phyloP scores from a whole-genome alignment of 345 rosid genomes.

The Citrus sp. region DNA sequence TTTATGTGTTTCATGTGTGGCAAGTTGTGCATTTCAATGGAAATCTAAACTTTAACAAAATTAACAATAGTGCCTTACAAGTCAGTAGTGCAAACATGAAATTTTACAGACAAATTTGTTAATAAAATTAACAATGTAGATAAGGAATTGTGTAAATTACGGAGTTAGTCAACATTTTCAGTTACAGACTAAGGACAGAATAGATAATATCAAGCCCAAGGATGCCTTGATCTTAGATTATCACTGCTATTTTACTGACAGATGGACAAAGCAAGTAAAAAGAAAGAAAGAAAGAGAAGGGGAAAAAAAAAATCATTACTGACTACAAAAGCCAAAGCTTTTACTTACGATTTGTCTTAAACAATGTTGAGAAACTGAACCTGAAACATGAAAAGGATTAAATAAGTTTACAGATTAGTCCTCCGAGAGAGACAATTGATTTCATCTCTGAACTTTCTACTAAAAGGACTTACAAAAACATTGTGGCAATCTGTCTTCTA shows the following conservation, averaged over 20 bases:
- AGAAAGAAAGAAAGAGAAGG: neutral
- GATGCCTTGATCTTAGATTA: neutral
- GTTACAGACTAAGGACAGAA: neutral
- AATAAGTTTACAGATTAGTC: slow-evolving; percentile 17
- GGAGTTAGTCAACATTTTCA: neutral
- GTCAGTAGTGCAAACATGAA: neutral
- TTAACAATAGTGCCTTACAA: neutral
- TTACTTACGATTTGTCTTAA: slow-evolving; percentile 73
- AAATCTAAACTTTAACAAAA: neutral
- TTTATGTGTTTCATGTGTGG: neutral
- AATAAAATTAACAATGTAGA: neutral
- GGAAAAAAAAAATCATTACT: neutral
- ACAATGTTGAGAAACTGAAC: slow-evolving; percentile 94
- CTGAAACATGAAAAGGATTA: slow-evolving; percentile 36
- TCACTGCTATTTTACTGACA: neutral
- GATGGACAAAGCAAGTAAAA: neutral
- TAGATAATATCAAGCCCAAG: slow-evolving; percentile 3
- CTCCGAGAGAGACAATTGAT: neutral
- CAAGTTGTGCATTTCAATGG: neutral
- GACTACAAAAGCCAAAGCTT: neutral
- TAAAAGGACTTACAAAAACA: slow-evolving; percentile 50
- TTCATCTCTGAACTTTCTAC: neutral
- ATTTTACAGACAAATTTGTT: neutral
- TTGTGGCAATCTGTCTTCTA: slow-evolving; percentile 48
- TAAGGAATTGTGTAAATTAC: neutral